A percentile compares a stretch with the other conserved stretches of the same genome.
These are phyloP conservation scores for Mimosa pudica DNA, from an alignment of 306 rosid species.

Conservation along the genomic window DNA sequence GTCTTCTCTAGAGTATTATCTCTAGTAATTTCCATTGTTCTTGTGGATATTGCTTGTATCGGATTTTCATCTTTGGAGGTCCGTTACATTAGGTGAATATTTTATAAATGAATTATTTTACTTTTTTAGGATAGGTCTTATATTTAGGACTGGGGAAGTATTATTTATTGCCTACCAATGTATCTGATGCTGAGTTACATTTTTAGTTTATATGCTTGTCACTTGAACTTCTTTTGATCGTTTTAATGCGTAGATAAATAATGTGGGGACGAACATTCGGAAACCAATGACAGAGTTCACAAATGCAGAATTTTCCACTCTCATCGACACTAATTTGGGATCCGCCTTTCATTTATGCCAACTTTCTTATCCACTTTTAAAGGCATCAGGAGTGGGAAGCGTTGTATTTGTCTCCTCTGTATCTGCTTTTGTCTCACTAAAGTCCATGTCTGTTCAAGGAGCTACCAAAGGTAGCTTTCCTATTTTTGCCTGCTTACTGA, in stretches of 20 bases:
- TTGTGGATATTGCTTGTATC: too few relatives aligned
- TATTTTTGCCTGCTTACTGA: slow-evolving; percentile 8
- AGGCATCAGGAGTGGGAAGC: slow-evolving; percentile 65
- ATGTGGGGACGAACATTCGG: slow-evolving; percentile 76
- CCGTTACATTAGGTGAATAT: too few relatives aligned
- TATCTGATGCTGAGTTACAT: background rate
- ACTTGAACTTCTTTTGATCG: background rate
- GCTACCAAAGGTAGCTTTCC: slow-evolving; percentile 68
- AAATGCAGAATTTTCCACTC: slow-evolving; percentile 59
- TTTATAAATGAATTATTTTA: too few relatives aligned
- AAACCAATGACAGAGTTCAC: slow-evolving; percentile 69
- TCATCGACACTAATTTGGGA: slow-evolving; percentile 72
- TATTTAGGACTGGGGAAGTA: too few relatives aligned
- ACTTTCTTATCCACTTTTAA: slow-evolving; percentile 68
- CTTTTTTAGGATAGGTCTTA: too few relatives aligned
- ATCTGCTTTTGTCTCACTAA: slow-evolving; percentile 70
- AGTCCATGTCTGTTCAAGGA: slow-evolving; percentile 78
- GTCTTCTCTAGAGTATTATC: too few relatives aligned
- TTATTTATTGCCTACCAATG: background rate
- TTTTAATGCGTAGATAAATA: slow-evolving; percentile 49
- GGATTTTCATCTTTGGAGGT: too few relatives aligned
- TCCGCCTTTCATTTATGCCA: slow-evolving; percentile 73
- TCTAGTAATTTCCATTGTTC: too few relatives aligned
- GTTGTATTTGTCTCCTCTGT: slow-evolving; percentile 73
- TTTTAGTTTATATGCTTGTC: background rate